Percentiles rank a stretch among this genome's conserved stretches.
These are phyloP conservation scores for Fusarium anthophilum DNA, from an alignment of 2,329 filamentous ascomycete genomes.

Conservation along the genomic window DNA sequence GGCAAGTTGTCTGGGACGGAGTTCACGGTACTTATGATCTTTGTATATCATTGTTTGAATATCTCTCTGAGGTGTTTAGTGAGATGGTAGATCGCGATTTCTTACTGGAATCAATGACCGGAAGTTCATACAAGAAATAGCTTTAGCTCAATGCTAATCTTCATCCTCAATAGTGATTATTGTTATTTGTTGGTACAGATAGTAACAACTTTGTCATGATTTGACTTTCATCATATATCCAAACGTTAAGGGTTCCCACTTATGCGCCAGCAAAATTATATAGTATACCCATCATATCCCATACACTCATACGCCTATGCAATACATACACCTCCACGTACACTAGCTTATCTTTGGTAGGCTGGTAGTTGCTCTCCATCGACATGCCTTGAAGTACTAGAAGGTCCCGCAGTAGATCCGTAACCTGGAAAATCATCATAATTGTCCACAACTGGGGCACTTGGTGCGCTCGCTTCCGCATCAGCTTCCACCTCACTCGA, in stretches of 20 bases:
- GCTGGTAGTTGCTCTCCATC: slow-evolving; percentile 51
- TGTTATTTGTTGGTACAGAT: slow-evolving; percentile 6
- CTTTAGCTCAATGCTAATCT: not conserved
- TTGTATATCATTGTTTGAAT: not conserved
- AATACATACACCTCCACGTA: slow-evolving; percentile 9
- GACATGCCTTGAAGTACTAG: slow-evolving; percentile 17
- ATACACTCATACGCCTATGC: slow-evolving; percentile 14
- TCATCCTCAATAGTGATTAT: not conserved
- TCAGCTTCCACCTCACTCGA: slow-evolving; percentile 38
- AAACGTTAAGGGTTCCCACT: slow-evolving; percentile 25
- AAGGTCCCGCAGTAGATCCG: slow-evolving; percentile 40
- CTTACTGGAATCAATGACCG: not conserved
- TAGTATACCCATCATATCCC: slow-evolving; percentile 16
- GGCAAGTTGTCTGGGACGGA: not conserved
- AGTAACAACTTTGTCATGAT: slow-evolving; percentile 24
- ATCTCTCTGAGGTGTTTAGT: not conserved
- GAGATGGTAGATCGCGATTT: not conserved
- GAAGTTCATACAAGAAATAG: not conserved
- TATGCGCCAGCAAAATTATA: slow-evolving; percentile 21
- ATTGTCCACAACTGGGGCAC: slow-evolving; percentile 67
- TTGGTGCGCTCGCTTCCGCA: slow-evolving; percentile 66
- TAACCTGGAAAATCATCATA: slow-evolving; percentile 59
- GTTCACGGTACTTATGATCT: not conserved
- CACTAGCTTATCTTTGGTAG: slow-evolving; percentile 49
- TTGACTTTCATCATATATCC: slow-evolving; percentile 18